Conservation (phyloP, 352 stramenopile species). For the Pythium aphanidermatum region DNA sequence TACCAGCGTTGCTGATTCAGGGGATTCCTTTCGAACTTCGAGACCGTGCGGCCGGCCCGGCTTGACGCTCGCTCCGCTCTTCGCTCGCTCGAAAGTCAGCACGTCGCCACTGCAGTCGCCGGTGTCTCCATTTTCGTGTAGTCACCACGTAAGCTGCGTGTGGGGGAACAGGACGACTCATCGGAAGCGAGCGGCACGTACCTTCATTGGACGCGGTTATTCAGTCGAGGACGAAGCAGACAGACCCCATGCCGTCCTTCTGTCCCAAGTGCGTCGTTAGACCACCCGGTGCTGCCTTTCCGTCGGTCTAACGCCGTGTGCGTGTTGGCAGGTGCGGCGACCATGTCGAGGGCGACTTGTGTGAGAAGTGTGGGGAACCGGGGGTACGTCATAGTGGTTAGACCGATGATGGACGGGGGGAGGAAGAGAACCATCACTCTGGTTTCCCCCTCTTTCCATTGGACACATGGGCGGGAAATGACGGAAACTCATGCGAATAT, state of each 20-base stretch:
- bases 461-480: too few species aligned
- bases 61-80: not conserved
- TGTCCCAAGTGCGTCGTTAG: conserved; percentile 44
- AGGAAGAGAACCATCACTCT: not conserved
- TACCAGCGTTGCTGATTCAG: conserved; percentile 11
- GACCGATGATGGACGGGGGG: not conserved
- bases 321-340: conserved; percentile 48
- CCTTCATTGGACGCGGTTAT: not conserved
- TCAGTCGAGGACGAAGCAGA: too few species aligned
- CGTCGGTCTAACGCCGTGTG: too few species aligned
- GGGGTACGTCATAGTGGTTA: conserved; percentile 26
- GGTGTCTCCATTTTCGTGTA: not conserved
- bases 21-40: not conserved
- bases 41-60: not conserved
- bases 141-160: too few species aligned
- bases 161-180: too few species aligned
- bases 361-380: conserved; percentile 55
- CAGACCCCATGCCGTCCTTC: conserved; percentile 50
- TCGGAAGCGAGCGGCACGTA: not conserved
- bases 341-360: conserved; percentile 41
- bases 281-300: not conserved
- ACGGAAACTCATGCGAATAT: too few species aligned
- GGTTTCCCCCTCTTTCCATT: too few species aligned
- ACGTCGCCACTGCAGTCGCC: conserved; percentile 6
- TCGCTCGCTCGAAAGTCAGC: conserved; percentile 15